phyloP scores from a whole-genome alignment of 257 asterid species.

The Solanum chmielewskii region DNA sequence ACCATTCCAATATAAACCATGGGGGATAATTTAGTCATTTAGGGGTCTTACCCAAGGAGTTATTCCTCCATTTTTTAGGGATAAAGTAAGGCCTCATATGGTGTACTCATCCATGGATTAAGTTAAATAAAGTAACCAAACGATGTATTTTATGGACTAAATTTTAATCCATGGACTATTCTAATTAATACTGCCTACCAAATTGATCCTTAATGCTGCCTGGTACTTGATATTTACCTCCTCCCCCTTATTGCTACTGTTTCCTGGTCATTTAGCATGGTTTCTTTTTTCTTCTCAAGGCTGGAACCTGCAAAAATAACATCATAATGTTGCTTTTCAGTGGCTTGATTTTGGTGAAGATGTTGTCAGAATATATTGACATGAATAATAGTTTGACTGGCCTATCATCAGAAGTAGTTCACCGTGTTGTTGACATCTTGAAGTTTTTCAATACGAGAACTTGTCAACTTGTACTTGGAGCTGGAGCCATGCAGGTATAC shows the following conservation, averaged over 20 bases:
- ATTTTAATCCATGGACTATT: no score
- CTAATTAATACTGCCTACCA: no score
- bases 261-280: not conserved
- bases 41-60: no score
- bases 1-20: no score
- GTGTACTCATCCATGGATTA: no score
- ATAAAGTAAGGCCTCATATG: no score
- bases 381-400: conserved; percentile 66
- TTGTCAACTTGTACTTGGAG: conserved; percentile 98
- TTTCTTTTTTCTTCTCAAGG: not conserved
- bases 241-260: not conserved
- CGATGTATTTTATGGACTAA: no score
- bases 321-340: conserved; percentile 26
- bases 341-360: conserved; percentile 96
- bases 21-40: no score
- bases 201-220: not conserved
- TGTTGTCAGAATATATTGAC: conserved; percentile 84
- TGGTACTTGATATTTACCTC: not conserved
- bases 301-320: not conserved
- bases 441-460: conserved; percentile 92
- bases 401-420: conserved; percentile 88
- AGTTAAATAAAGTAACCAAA: no score
- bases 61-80: no score
- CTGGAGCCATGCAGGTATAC: conserved; percentile 94
- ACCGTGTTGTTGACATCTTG: conserved; percentile 90